Conservation (phyloP, 177 flowering plant genomes). For the Vitis hybrid region DNA sequence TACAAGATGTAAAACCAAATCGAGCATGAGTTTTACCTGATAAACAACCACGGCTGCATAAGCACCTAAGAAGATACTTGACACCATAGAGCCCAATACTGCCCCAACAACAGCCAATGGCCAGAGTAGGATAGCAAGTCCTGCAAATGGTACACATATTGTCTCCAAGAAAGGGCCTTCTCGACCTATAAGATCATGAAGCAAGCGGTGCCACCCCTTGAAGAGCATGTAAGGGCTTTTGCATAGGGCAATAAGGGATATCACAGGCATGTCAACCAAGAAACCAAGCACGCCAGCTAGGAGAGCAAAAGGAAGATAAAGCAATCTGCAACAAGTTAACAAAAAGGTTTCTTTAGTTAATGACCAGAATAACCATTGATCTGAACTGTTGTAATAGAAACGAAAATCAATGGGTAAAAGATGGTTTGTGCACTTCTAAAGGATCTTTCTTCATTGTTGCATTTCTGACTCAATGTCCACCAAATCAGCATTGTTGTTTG, state of each 20-base stretch:
- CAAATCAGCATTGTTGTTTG: too few relatives aligned
- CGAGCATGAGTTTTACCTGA: constrained; percentile 47
- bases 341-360: neutral
- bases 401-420: too few relatives aligned
- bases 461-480: too few relatives aligned
- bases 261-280: constrained; percentile 55
- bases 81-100: constrained; percentile 58
- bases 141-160: constrained; percentile 96
- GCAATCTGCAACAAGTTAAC: constrained; percentile 47
- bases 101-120: constrained; percentile 83
- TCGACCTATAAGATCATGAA: constrained; percentile 91
- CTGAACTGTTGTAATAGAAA: neutral
- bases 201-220: constrained; percentile 88
- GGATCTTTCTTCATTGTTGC: too few relatives aligned
- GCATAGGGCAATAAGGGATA: constrained; percentile 61
- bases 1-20: neutral
- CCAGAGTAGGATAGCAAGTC: constrained; percentile 91
- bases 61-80: constrained; percentile 77
- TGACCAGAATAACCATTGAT: neutral
- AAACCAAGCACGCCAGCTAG: constrained; percentile 58
- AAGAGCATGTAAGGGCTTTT: constrained; percentile 91
- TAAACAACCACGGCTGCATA: constrained; percentile 81
- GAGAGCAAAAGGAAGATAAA: constrained; percentile 61
- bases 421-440: too few relatives aligned
- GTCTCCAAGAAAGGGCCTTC: constrained; percentile 98